phyloP scores from a whole-genome alignment of 1,284 basidiomycete genomes.

The Ceratobasidium sp. region DNA sequence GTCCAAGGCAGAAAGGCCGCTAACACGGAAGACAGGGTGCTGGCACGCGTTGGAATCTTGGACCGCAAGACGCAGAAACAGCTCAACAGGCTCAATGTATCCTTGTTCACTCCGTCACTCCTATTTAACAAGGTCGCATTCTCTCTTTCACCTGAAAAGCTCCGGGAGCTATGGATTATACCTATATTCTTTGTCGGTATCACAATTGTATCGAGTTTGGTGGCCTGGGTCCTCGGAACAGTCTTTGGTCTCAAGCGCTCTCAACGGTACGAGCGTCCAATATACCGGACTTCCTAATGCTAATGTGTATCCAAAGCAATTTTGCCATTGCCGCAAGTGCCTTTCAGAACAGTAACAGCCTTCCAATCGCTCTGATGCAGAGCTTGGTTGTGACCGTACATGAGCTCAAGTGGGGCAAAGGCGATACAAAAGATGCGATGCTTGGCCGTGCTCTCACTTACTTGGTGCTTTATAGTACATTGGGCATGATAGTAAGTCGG shows the following conservation, averaged over 20 bases:
- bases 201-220: conserved; percentile 62
- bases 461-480: conserved; percentile 87
- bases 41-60: conserved; percentile 78
- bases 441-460: conserved; percentile 91
- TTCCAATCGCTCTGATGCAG: conserved; percentile 92
- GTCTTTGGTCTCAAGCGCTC: conserved; percentile 52
- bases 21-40: conserved; percentile 51
- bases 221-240: conserved; percentile 52
- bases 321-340: conserved; percentile 84
- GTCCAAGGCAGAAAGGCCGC: not conserved
- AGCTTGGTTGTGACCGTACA: conserved; percentile 84
- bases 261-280: conserved; percentile 54
- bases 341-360: conserved; percentile 92
- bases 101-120: conserved; percentile 88
- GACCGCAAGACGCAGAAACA: conserved; percentile 91
- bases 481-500: conserved; percentile 83
- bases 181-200: conserved; percentile 76
- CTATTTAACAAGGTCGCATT: conserved; percentile 93
- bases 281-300: conserved; percentile 59
- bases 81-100: conserved; percentile 80
- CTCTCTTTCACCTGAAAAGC: conserved; percentile 62
- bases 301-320: conserved; percentile 57
- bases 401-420: conserved; percentile 78
- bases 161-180: conserved; percentile 83
- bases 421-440: conserved; percentile 85